phyloP scores from a whole-genome alignment of 163 green algal genomes.

The Chlorella variabilis region DNA sequence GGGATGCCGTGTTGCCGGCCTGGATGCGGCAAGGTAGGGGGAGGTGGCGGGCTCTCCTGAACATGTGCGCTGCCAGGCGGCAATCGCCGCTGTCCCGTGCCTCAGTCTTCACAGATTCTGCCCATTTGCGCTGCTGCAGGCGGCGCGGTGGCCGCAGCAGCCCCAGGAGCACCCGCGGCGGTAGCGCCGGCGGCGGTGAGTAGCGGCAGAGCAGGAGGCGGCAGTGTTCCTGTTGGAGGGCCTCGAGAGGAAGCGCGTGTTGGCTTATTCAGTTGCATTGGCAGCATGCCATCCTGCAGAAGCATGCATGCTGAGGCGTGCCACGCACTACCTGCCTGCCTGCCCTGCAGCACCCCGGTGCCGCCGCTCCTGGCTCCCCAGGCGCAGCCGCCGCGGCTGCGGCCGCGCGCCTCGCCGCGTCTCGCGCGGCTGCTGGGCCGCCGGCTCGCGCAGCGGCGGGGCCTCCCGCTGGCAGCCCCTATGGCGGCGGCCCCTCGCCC shows the following conservation, averaged over 20 bases:
- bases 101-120: neutral
- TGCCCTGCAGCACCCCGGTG: conserved; percentile 18
- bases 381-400: neutral
- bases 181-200: neutral
- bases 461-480: neutral
- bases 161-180: conserved; percentile 12
- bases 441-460: no score
- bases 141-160: neutral
- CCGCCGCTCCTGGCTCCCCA: conserved; percentile 2
- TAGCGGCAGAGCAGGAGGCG: no score
- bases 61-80: neutral
- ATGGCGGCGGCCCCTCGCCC: neutral
- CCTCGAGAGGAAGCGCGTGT: no score
- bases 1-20: conserved; percentile 50
- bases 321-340: no score
- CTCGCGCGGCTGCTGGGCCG: neutral
- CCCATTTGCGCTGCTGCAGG: neutral
- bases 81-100: neutral
- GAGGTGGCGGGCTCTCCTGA: neutral
- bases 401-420: neutral
- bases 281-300: no score
- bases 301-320: no score
- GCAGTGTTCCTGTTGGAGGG: no score
- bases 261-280: no score
- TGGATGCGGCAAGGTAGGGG: conserved; percentile 48